A percentile compares a stretch with the other conserved stretches of the same genome.
Conservation (phyloP, 164 flowering plant genomes). For the Berberis vulgaris region DNA sequence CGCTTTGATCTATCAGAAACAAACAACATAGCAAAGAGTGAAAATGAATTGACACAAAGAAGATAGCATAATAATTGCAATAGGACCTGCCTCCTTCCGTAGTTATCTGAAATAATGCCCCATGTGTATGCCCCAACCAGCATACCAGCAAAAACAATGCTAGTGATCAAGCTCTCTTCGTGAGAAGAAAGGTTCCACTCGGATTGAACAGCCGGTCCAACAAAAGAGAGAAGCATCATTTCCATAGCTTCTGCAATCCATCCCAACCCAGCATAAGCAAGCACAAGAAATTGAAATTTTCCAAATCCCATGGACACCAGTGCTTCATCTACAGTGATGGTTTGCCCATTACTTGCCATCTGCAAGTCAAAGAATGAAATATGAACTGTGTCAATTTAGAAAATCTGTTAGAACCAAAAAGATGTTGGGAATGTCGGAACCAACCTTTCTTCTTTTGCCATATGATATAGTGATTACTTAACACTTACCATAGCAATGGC, state of each 20-base stretch:
- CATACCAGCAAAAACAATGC: slow-evolving; percentile 88
- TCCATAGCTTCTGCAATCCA: slow-evolving; percentile 94
- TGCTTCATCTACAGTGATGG: slow-evolving; percentile 78
- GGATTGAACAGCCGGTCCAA: slow-evolving; percentile 75
- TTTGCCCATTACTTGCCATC: slow-evolving; percentile 20
- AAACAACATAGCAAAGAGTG: background rate
- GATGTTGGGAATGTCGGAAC: too few species aligned
- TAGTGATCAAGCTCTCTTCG: slow-evolving; percentile 68
- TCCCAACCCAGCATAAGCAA: slow-evolving; percentile 83
- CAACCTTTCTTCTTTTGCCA: too few species aligned
- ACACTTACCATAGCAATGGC: too few species aligned
- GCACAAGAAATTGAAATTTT: slow-evolving; percentile 59
- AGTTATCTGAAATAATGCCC: slow-evolving; percentile 79
- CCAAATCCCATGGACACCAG: slow-evolving; percentile 69
- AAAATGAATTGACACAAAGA: background rate
- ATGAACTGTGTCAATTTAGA: too few species aligned
- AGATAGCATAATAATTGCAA: background rate
- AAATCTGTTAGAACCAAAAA: too few species aligned
- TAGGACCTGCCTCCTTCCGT: slow-evolving; percentile 57
- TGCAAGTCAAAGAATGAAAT: too few species aligned
- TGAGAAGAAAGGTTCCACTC: slow-evolving; percentile 71
- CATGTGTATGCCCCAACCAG: slow-evolving; percentile 79
- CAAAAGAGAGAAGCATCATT: slow-evolving; percentile 62
- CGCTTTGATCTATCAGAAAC: too few species aligned
- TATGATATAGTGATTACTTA: too few species aligned